Base-by-base conservation (phyloP, 78 protist genomes). In the Dictyostelium capitatum region DNA sequence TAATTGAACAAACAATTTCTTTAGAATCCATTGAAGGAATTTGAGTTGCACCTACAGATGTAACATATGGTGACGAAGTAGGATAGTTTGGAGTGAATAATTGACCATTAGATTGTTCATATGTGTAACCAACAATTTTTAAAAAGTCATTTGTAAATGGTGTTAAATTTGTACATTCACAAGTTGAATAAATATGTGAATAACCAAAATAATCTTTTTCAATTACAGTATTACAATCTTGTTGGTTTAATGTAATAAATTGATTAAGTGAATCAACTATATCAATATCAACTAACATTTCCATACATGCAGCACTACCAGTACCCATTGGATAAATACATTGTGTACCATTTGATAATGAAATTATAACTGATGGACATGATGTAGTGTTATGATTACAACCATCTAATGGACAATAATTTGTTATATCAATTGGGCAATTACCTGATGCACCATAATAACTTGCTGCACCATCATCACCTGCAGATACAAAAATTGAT, bases 1-100 rank as follows among this genome's bases (percentile, higher is more conserved):
- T n/a, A 11, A 93, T 69, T 46, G 90, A 85, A 56, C 80, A 54
- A 70, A 75, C 84, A 53, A 83, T 67, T 78, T 93, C 96, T n/a
- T 43, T 75, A 43, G 53, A 4, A 17, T 2, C 11, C 9, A 25
- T 23, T 4, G 54, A 6, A 41, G 69, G 12, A 56, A 77, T 62
- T 78, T 83, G 96, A 6, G 92, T 53, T 77, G 91, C 92, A 64
- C 89, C 83, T 20, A 93, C 87, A 47, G 94, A 83, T 53, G 82
- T 51, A 23, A 91, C 62, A 83, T 74, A 91, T 67, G 96, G 96
- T n/a, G 92, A 82, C n/a, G 92, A 85, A 78, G 92, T 64, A 37
- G 96, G 96, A 56, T 25, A 93, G 17, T 84, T 92, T 81, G 92
- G 83, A 17, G 30, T 30, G 72, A 91, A 91, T 57, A 91, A 6